Evolutionary conservation across 805 yeast genomes (phyloP), one percentile per base, ranked within the genome.

Genomic region (Ogataea minuta): DNA sequence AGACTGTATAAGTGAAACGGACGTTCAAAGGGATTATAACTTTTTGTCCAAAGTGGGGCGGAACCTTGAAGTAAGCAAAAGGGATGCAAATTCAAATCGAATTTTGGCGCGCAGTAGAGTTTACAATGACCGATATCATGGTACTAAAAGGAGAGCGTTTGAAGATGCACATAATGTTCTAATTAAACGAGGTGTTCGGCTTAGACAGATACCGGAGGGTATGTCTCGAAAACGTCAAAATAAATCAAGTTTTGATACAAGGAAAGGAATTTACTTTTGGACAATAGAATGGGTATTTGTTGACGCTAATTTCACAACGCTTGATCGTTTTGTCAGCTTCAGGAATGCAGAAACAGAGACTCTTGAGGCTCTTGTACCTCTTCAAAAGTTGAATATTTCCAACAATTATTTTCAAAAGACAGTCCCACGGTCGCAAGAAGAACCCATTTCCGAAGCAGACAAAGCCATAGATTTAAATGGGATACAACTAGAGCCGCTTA

Each of bases 11-110:
- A 63, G 64, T 17, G 61, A 63, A 7, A 49, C 60, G 4, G 76
- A 79, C 31, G 75, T 89, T 6, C 88, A 89, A 54, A 63, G 97
- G 45, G 97, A 90, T 57, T 90, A 88, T 59, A 83, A 86, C 55
- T 86, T 85, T 54, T 62, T 90, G 23, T 67, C 76, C 41, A 67
- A 64, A 14, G 51, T 86, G 39, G 80, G 79, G 34, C 64, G 97
- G 30, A 60, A 70, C 2, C 66, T 88, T 10, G 70, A 71, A n/a
- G 58, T 85, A 11, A 75, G 79, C 6, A 79, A 77, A 50, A 60
- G 59, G 0, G 91, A 81, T 53, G 52, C 64, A 6, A 71, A 66
- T 41, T 74, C 74, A 31, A 70, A 62, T 51, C 74, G 68, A 48
- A 69, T 71, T 15, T 60, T 73, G 20, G 15, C 36, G 14, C 28